These are phyloP conservation scores for Oropetium thomaeum DNA, from an alignment of 176 grass and related monocot genomes.

Conservation along the genomic window DNA sequence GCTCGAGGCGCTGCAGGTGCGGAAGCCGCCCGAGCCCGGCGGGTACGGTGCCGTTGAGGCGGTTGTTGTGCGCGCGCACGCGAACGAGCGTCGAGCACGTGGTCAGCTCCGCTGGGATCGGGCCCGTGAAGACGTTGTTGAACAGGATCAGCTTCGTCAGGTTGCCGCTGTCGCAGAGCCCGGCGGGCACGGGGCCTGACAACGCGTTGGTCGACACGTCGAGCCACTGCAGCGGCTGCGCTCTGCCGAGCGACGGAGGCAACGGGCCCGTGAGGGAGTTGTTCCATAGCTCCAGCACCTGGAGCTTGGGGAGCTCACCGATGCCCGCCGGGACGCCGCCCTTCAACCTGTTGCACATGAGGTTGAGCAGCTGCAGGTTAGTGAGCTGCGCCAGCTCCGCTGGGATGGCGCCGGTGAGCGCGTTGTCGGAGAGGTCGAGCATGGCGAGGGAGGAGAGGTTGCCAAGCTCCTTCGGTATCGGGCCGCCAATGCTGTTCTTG, in stretches of 20 bases:
- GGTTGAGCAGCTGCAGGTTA: slow-evolving; percentile 84
- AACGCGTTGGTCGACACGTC: slow-evolving; percentile 90
- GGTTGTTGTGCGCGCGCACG: slow-evolving; percentile 81
- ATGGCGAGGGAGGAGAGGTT: slow-evolving; percentile 62
- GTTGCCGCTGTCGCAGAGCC: slow-evolving; percentile 67
- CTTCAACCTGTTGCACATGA: slow-evolving; percentile 97
- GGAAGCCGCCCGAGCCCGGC: slow-evolving; percentile 59
- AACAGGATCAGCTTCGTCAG: slow-evolving; percentile 96
- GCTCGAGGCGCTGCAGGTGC: slow-evolving; percentile 67
- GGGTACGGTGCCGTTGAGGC: slow-evolving; percentile 76
- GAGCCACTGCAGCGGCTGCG: slow-evolving; percentile 74
- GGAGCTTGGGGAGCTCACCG: slow-evolving; percentile 65
- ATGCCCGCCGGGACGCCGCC: slow-evolving; percentile 63
- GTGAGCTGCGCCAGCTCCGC: slow-evolving; percentile 55
- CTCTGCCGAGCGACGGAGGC: slow-evolving; percentile 62
- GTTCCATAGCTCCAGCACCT: slow-evolving; percentile 92
- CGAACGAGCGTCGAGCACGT: slow-evolving; percentile 74
- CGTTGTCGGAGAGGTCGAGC: slow-evolving; percentile 90
- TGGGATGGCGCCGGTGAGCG: slow-evolving; percentile 70
- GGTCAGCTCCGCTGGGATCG: slow-evolving; percentile 59
- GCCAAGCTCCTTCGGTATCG: slow-evolving; percentile 78
- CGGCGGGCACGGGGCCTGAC: slow-evolving; percentile 64
- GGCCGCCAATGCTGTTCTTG: slow-evolving; percentile 71
- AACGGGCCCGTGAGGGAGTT: slow-evolving; percentile 81
- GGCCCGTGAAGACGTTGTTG: slow-evolving; percentile 82